Percentiles rank a stretch among this genome's conserved stretches.
phyloP scores from a whole-genome alignment of 768 basidiomycete genomes.

The Trametes sanguinea region DNA sequence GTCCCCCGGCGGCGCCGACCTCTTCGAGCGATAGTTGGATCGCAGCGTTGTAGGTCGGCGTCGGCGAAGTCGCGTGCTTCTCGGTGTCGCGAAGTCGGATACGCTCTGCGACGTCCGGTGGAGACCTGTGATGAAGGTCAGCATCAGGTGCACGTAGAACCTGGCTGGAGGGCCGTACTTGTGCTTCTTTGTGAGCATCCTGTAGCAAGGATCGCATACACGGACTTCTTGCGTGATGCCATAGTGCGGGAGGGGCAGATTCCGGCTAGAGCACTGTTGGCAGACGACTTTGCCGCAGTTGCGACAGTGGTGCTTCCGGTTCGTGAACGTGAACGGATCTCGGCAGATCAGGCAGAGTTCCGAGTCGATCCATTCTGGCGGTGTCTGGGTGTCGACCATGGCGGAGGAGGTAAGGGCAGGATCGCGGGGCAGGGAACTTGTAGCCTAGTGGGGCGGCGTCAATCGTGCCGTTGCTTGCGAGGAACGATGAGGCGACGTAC shows the following conservation, averaged over 20 bases:
- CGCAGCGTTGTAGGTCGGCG: constrained; percentile 88
- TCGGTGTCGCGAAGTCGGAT: constrained; percentile 55
- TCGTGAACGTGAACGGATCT: constrained; percentile 89
- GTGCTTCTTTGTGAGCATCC: constrained; percentile 72
- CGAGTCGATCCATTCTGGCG: constrained; percentile 97
- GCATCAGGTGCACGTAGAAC: constrained; percentile 1
- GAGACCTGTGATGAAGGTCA: constrained; percentile 38
- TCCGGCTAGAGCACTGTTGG: constrained; percentile 86
- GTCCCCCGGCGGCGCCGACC: constrained; percentile 50
- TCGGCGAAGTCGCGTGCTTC: constrained; percentile 69
- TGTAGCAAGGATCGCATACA: constrained; percentile 88
- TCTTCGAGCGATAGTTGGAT: constrained; percentile 91
- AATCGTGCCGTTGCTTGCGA: not conserved
- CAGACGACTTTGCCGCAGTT: constrained; percentile 98
- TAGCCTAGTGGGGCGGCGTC: constrained; percentile 52
- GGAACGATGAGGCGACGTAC: constrained; percentile 42
- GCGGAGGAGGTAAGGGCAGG: constrained; percentile 66
- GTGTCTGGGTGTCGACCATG: constrained; percentile 88
- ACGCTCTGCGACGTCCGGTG: constrained; percentile 60
- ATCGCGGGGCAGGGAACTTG: constrained; percentile 83
- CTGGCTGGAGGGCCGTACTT: constrained; percentile 35
- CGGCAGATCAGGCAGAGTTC: constrained; percentile 94
- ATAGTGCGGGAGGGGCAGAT: constrained; percentile 85
- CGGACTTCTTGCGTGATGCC: constrained; percentile 92
- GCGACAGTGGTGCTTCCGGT: constrained; percentile 97